Evolutionary conservation across 1,139 yeast species (phyloP), one percentile per base, ranked within the genome.

Genomic region (Scheffersomyces insectosa): DNA sequence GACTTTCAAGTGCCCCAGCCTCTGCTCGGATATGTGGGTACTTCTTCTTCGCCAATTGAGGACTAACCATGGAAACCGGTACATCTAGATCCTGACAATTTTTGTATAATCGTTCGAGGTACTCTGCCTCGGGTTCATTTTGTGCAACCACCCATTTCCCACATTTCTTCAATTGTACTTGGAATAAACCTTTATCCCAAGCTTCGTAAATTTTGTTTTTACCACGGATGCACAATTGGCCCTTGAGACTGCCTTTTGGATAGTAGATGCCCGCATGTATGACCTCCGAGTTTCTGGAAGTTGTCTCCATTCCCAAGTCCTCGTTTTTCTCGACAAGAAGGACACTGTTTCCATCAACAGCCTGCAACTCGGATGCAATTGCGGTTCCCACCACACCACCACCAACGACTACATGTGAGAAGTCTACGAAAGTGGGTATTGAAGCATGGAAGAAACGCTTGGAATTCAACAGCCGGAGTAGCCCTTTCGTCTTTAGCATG

Each of bases 111-210:
- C 66, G 60, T 34, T 79, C 75, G 35, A 89, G 67, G 52, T 80
- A 82, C 35, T 80, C 82, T 35, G 70, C 75, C 54, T 90, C 91
- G 1, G 51, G 53, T 12, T 82, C 88, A 42, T 74, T 72, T 60
- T 89, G 96, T 1, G 97, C 96, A 11, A 90, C 90, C 5, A 90
- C 68, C 90, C 96, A 86, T 59, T 90, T 90, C 5, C 97, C 97
- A 66, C 96, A 87, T 42, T 76, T 68, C 35, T 66, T 56, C 52
- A 83, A 64, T 31, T 77, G 80, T 7, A 88, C 85, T 31, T 62
- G 69, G 31, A 77, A 74, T 27, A 64, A 62, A 7, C 72, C 68
- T 0, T 71, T 75, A 13, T 75, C 75, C 23, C 69, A 63, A 10
- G 68, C 70, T 11, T 59, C 55, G 57, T 89, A 90, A 13, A 90